Evolutionary conservation across 2,329 filamentous ascomycete species (phyloP).

Genomic region (Aspergillus versicolor): DNA sequence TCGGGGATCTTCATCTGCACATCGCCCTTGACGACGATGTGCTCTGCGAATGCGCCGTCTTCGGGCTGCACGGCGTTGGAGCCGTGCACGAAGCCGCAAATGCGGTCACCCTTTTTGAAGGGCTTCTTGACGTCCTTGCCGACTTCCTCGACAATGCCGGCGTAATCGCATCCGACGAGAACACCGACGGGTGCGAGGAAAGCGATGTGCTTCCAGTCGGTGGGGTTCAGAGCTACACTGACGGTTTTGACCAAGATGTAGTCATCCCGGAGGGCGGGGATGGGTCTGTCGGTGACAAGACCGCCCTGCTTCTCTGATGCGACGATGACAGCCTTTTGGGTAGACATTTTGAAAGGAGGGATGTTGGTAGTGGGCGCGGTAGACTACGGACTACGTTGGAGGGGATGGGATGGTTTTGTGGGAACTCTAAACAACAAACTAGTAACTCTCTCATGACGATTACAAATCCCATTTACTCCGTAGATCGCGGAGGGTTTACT

Average conservation of each 20-base stretch:
- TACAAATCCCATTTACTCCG: too few species aligned
- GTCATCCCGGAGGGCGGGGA: slow-evolving; percentile 1
- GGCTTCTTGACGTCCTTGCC: not conserved
- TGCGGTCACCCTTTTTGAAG: slow-evolving; percentile 5
- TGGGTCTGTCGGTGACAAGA: not conserved
- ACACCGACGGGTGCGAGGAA: not conserved
- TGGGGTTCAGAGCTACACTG: slow-evolving; percentile 4
- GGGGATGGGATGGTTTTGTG: too few species aligned
- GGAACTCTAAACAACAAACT: too few species aligned
- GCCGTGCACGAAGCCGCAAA: not conserved
- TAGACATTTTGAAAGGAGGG: not conserved
- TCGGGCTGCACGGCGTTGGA: not conserved
- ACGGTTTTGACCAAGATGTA: slow-evolving; percentile 6
- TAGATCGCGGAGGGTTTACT: too few species aligned
- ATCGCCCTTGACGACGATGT: slow-evolving; percentile 2
- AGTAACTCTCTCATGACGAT: too few species aligned
- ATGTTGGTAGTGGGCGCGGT: too few species aligned
- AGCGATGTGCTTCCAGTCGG: slow-evolving; percentile 5
- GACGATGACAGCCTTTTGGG: slow-evolving; percentile 1
- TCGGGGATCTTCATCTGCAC: not conserved
- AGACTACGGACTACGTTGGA: too few species aligned
- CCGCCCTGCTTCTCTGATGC: not conserved
- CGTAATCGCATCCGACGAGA: not conserved
- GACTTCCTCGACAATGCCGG: not conserved
- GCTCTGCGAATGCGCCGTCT: slow-evolving; percentile 7